Base-by-base conservation (phyloP, 345 rosid species). In the Populus nigra region DNA sequence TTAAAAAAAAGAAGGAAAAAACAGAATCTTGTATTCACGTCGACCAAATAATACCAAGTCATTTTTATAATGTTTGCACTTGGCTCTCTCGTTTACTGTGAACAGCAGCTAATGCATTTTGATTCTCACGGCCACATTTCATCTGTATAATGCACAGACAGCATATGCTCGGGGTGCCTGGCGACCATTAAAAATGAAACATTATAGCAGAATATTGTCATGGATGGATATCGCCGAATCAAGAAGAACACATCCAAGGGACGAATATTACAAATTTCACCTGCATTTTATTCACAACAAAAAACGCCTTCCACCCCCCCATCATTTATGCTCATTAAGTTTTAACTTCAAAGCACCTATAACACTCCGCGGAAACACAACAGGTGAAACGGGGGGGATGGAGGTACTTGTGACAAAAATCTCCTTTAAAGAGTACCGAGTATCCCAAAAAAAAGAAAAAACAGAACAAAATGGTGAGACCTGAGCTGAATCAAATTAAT, bases 231-330 rank as follows among this genome's bases (percentile, higher is more conserved):
- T 61, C 50, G 57, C 18, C 43, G 49, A 47, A 69, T 18, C 22
- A 53, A 63, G 43, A 69, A 45, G 27, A 39, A 35, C 18, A 49
- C 13, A 71, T 20, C 33, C 65, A 35, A 63, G 71, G 55, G 31
- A 53, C 43, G 72, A 68, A 79, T 76, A 57, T 79, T 65, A 74
- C 83, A 79, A 74, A 68, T 77, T 75, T 79, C 85, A 82, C 87
- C 85, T 79, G 87, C 85, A 75, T 68, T 82, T 82, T 85, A 77
- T 79, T 82, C 85, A 79, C 74, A 73, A 78, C 84, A 69, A 84
- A 84, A 83, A 87, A 65, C 55, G 79, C 82, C 85, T 79, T 79
- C 84, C 43, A 55, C 20, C 45, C 74, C 86, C 87, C 77, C 75
- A 5, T 35, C 31, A 17, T 65, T 29, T 68, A 75, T 59, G 55